phyloP scores from a whole-genome alignment of 1,284 basidiomycete genomes.

The Puccinia hordei region DNA sequence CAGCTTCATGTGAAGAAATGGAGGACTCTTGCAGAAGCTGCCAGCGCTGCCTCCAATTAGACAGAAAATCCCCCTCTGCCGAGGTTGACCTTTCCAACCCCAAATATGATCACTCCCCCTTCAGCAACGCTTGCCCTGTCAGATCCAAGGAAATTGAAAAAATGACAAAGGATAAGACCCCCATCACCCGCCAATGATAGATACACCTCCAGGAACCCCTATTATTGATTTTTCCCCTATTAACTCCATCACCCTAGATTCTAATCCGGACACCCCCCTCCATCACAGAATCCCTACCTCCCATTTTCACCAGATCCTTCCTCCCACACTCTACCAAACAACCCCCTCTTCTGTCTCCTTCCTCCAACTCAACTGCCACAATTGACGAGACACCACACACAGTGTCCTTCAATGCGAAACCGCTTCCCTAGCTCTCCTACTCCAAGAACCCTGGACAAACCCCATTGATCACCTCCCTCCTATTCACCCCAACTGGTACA shows the following conservation, averaged over 20 bases:
- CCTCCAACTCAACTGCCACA: background rate
- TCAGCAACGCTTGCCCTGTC: too few relatives aligned
- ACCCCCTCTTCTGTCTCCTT: background rate
- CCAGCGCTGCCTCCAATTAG: too few relatives aligned
- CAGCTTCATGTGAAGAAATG: background rate
- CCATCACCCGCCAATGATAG: background rate
- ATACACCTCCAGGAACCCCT: too few relatives aligned
- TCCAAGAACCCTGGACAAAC: slow-evolving; percentile 10
- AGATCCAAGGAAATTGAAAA: too few relatives aligned
- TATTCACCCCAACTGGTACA: slow-evolving; percentile 7
- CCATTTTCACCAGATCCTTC: too few relatives aligned
- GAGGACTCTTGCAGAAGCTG: background rate
- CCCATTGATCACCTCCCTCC: background rate
- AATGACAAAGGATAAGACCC: too few relatives aligned
- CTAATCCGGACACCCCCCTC: too few relatives aligned
- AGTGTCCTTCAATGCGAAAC: background rate
- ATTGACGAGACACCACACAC: background rate
- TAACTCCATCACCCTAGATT: too few relatives aligned
- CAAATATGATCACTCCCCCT: too few relatives aligned
- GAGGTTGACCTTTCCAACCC: too few relatives aligned
- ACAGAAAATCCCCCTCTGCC: too few relatives aligned
- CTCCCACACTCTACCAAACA: too few relatives aligned
- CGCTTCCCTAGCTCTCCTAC: background rate
- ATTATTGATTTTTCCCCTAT: background rate
- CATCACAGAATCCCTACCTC: background rate